A percentile compares a stretch with the other conserved stretches of the same genome.
phyloP scores from a whole-genome alignment of 331 rosid genomes.

The Acacia pycnantha region DNA sequence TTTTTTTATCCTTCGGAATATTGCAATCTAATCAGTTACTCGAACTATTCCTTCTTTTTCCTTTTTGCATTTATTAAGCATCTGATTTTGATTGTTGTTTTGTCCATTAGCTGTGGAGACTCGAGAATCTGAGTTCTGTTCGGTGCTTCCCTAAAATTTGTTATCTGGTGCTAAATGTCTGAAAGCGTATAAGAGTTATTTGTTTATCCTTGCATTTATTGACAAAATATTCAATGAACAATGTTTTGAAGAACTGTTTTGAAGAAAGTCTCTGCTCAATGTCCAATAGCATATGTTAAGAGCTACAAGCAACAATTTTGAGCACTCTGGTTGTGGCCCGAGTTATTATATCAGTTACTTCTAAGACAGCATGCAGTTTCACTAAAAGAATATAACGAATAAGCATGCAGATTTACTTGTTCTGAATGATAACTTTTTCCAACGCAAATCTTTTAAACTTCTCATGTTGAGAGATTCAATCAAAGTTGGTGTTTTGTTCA shows the following conservation, averaged over 20 bases:
- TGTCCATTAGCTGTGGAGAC: not conserved
- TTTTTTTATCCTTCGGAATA: not conserved
- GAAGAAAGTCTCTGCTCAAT: too few relatives aligned
- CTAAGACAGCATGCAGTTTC: not conserved
- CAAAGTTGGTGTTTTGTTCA: not conserved
- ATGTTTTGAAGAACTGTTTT: too few relatives aligned
- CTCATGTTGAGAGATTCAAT: not conserved
- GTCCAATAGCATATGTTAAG: not conserved
- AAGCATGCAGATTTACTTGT: not conserved
- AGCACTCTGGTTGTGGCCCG: not conserved
- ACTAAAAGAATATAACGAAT: not conserved
- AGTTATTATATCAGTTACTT: not conserved
- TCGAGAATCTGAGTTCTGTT: not conserved
- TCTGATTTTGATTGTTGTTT: not conserved
- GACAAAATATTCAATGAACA: not conserved
- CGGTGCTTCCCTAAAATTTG: not conserved
- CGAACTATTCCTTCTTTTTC: not conserved
- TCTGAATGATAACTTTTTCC: not conserved
- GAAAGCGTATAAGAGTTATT: not conserved
- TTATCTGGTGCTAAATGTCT: not conserved
- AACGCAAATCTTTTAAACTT: not conserved
- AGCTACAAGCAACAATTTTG: not conserved
- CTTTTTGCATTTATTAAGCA: not conserved
- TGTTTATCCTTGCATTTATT: constrained; percentile 12
- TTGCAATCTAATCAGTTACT: not conserved